phyloP scores from a whole-genome alignment of 192 early-diverging fungal genomes.

The Gigaspora rosea region DNA sequence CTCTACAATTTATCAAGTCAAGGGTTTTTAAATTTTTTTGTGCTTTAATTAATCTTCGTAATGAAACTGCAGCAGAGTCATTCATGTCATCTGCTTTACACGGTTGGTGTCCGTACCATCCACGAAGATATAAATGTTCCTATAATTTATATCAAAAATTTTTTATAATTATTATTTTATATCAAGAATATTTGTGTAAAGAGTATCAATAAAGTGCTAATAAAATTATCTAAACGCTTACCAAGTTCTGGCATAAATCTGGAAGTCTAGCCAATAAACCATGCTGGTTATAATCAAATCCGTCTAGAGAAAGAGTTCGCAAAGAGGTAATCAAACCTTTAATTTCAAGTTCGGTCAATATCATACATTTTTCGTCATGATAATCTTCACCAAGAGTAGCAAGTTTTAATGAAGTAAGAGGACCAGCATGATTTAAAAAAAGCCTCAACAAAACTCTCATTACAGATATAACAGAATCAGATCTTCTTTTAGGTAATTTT shows the following conservation, averaged over 20 bases:
- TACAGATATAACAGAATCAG: neutral
- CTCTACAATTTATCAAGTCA: slow-evolving; percentile 14
- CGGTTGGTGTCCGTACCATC: neutral
- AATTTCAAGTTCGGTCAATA: slow-evolving; percentile 4
- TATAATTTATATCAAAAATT: too few species aligned
- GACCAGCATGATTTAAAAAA: slow-evolving; percentile 12
- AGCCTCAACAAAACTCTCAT: slow-evolving; percentile 19
- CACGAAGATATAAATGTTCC: neutral
- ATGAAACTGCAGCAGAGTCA: neutral
- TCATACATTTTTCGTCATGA: slow-evolving; percentile 1
- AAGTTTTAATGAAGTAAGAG: slow-evolving; percentile 5
- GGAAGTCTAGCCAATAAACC: slow-evolving; percentile 16
- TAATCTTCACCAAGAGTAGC: slow-evolving; percentile 1
- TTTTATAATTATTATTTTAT: too few species aligned
- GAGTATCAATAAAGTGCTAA: too few species aligned
- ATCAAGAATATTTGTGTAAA: too few species aligned
- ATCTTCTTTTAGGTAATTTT: neutral
- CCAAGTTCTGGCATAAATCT: slow-evolving; percentile 11
- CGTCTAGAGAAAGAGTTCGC: slow-evolving; percentile 7
- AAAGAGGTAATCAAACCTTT: neutral
- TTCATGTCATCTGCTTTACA: neutral
- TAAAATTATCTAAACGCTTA: too few species aligned
- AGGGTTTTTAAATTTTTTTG: slow-evolving; percentile 8
- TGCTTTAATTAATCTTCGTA: slow-evolving; percentile 9
- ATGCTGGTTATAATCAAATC: slow-evolving; percentile 2